phyloP scores from a whole-genome alignment of 2,329 filamentous ascomycete species.

The Nigrograna mackinnonii region DNA sequence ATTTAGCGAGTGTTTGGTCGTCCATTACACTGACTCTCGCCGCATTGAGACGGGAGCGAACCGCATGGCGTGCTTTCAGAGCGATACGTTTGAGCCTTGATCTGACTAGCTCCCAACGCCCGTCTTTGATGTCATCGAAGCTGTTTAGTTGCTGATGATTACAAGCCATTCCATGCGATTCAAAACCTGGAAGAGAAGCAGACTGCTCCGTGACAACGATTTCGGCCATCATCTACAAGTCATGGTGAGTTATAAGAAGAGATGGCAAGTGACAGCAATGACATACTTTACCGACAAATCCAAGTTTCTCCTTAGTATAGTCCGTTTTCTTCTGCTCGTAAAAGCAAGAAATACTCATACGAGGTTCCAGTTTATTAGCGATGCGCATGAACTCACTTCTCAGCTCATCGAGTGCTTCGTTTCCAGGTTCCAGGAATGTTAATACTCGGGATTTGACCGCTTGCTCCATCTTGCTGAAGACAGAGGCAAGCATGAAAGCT shows the following conservation, averaged over 20 bases:
- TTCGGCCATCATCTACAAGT: too few species aligned
- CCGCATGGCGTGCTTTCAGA: background rate
- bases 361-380: background rate
- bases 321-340: background rate
- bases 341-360: background rate
- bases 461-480: background rate
- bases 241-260: too few species aligned
- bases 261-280: background rate
- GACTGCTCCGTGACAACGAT: background rate
- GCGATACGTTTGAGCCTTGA: background rate
- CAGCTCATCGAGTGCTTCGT: background rate
- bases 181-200: background rate
- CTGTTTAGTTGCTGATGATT: background rate
- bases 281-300: background rate
- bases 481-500: conserved; percentile 14
- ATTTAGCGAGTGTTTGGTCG: too few species aligned
- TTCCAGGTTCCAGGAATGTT: background rate
- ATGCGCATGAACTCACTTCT: background rate
- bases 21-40: too few species aligned
- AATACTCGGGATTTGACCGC: background rate
- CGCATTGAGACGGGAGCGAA: background rate
- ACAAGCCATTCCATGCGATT: background rate
- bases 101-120: background rate
- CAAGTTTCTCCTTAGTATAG: background rate
- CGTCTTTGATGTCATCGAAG: background rate